phyloP scores from a whole-genome alignment of 805 yeast species.

The Candida endomychidarum region DNA sequence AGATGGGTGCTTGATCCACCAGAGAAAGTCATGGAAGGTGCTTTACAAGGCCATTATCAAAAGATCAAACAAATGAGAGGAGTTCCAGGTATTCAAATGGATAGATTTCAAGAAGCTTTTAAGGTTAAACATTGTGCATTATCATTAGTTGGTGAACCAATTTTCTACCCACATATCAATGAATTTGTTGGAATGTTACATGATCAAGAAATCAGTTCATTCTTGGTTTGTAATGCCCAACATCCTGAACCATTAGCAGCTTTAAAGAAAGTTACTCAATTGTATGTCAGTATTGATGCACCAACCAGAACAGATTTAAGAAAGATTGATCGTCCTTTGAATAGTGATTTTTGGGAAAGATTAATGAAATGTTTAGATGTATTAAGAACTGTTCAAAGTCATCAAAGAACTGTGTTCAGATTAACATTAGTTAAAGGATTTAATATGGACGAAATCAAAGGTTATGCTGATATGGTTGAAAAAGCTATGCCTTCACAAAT shows the following conservation, averaged over 20 bases:
- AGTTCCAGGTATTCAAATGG: constrained; percentile 90
- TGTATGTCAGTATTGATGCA: constrained; percentile 92
- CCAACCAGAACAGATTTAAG: constrained; percentile 80
- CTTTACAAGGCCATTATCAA: constrained; percentile 83
- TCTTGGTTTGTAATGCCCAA: constrained; percentile 93
- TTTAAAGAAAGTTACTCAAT: constrained; percentile 78
- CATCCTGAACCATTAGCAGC: constrained; percentile 81
- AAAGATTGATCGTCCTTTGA: constrained; percentile 83
- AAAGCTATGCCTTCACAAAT: constrained; percentile 82
- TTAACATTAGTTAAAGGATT: constrained; percentile 90
- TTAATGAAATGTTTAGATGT: constrained; percentile 78
- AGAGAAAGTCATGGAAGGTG: constrained; percentile 78
- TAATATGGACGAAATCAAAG: constrained; percentile 75
- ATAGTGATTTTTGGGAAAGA: constrained; percentile 92
- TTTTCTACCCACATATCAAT: constrained; percentile 87
- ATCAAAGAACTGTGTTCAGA: constrained; percentile 89
- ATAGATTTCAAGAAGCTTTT: constrained; percentile 88
- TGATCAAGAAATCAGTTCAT: constrained; percentile 75
- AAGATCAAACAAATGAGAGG: constrained; percentile 94
- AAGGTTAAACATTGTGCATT: constrained; percentile 88
- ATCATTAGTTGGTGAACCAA: constrained; percentile 92
- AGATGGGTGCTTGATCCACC: constrained; percentile 95
- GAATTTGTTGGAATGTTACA: constrained; percentile 81
- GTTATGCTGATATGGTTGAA: constrained; percentile 85
- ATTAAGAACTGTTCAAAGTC: constrained; percentile 65